A percentile compares a stretch with the other conserved stretches of the same genome.
phyloP scores from a whole-genome alignment of 2,329 filamentous ascomycete species.

The Annulohypoxylon truncatum region DNA sequence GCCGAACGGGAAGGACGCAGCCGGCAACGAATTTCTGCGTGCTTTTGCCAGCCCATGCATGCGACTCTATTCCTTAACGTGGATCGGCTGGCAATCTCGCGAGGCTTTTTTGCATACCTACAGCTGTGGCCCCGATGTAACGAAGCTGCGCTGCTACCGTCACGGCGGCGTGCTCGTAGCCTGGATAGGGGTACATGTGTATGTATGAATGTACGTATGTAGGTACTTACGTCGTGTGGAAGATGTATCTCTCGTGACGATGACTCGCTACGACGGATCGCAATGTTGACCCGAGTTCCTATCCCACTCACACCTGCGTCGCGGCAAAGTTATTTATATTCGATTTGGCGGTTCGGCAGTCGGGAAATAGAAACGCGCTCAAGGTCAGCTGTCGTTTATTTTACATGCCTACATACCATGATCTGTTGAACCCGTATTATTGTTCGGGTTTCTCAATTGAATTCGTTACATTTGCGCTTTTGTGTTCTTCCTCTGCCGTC shows the following conservation, averaged over 20 bases:
- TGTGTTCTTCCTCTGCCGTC: neutral
- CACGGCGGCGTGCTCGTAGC: constrained; percentile 15
- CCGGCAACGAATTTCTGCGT: constrained; percentile 9
- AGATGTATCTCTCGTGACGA: constrained; percentile 5
- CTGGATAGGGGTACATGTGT: neutral
- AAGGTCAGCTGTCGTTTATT: neutral
- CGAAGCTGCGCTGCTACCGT: constrained; percentile 3
- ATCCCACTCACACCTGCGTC: constrained; percentile 9
- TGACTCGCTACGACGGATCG: neutral
- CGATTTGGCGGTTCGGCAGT: constrained; percentile 18
- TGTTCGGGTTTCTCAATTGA: neutral
- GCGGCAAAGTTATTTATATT: constrained; percentile 26
- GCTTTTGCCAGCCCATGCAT: constrained; percentile 3
- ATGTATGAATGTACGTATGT: neutral
- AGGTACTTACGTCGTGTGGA: no score
- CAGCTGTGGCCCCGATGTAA: constrained; percentile 21
- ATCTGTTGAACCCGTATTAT: neutral
- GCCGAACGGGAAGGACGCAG: constrained; percentile 32
- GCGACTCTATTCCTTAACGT: constrained; percentile 1
- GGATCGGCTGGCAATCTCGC: constrained; percentile 13
- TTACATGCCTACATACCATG: neutral
- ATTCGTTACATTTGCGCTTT: constrained; percentile 2
- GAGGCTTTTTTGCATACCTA: neutral
- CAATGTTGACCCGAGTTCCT: constrained; percentile 13
- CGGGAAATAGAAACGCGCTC: constrained; percentile 17